Evolutionary conservation across 495 filamentous ascomycete genomes (phyloP).

Genomic region (Margaritispora aquatica): DNA sequence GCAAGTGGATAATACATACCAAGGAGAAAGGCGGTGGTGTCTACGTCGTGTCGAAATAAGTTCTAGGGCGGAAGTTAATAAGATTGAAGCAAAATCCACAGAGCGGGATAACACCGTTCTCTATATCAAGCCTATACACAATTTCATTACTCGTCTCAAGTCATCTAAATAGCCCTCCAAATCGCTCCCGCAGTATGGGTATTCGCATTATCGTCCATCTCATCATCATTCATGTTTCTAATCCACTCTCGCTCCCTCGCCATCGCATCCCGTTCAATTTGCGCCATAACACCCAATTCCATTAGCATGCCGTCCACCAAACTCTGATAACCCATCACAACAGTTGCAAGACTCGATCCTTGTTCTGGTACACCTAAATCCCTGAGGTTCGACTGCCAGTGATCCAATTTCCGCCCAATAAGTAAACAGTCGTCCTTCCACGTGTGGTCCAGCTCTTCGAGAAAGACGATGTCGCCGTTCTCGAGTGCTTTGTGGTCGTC

Average conservation of each 20-base stretch:
- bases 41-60: too few relatives aligned
- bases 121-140: not conserved
- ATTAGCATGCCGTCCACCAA: slow-evolving; percentile 41
- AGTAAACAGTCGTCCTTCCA: slow-evolving; percentile 40
- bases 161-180: slow-evolving; percentile 19
- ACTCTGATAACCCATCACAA: slow-evolving; percentile 31
- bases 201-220: slow-evolving; percentile 13
- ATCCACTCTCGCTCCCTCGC: slow-evolving; percentile 42
- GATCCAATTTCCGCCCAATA: slow-evolving; percentile 35
- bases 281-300: slow-evolving; percentile 41
- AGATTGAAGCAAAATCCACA: too few relatives aligned
- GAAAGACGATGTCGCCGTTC: slow-evolving; percentile 28
- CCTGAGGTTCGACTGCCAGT: slow-evolving; percentile 32
- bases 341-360: slow-evolving; percentile 29
- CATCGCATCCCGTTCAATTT: slow-evolving; percentile 39
- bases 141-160: not conserved
- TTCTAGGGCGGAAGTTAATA: not conserved
- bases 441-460: slow-evolving; percentile 32
- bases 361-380: slow-evolving; percentile 24
- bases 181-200: slow-evolving; percentile 19
- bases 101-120: not conserved
- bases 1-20: too few relatives aligned
- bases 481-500: slow-evolving; percentile 21
- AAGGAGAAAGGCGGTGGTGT: too few relatives aligned
- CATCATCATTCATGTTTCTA: slow-evolving; percentile 32